These are phyloP conservation scores for Citrus hindsii DNA, from an alignment of 345 rosid species.

Conservation along the genomic window DNA sequence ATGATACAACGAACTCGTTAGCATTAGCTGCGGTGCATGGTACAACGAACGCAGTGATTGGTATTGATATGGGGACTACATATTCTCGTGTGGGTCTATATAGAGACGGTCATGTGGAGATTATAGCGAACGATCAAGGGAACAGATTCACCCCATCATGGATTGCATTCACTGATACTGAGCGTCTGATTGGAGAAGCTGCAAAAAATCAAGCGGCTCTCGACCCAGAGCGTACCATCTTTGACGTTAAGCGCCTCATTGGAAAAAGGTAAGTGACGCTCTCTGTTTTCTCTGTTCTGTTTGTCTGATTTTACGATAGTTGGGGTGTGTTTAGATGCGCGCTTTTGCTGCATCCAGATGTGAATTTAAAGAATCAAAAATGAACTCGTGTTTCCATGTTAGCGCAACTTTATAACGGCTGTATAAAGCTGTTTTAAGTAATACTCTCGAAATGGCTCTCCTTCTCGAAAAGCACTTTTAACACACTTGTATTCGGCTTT, in stretches of 20 bases:
- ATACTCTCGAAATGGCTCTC: neutral
- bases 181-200: conserved; percentile 63
- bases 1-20: neutral
- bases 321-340: too few relatives aligned
- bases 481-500: neutral
- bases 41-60: conserved; percentile 33
- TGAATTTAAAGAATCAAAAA: too few relatives aligned
- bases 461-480: neutral
- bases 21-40: neutral
- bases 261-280: conserved; percentile 30
- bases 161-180: conserved; percentile 61
- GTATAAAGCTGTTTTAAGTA: too few relatives aligned
- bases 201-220: conserved; percentile 57
- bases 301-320: neutral
- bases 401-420: too few relatives aligned
- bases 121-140: conserved; percentile 63
- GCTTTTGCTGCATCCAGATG: neutral
- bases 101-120: conserved; percentile 41
- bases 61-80: conserved; percentile 54
- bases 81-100: conserved; percentile 53
- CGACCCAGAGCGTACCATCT: conserved; percentile 46
- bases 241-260: conserved; percentile 48
- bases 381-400: too few relatives aligned
- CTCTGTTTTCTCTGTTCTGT: neutral
- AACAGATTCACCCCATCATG: conserved; percentile 64